Percentiles rank a stretch among this genome's conserved stretches.
Evolutionary conservation across 306 rosid genomes (phyloP).

Genomic region (Lathyrus sativus): DNA sequence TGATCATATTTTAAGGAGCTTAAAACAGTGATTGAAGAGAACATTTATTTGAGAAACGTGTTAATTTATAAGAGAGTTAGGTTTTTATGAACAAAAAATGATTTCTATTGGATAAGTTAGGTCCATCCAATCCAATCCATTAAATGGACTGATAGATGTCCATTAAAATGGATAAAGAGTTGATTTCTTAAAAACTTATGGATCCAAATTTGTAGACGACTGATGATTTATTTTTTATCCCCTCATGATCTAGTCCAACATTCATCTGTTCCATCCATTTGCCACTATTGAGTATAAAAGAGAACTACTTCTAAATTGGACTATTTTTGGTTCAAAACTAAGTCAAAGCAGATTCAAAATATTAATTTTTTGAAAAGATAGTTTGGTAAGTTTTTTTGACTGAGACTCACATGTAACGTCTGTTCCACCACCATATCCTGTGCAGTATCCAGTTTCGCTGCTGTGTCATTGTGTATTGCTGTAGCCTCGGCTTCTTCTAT

Average conservation of each 20-base stretch:
- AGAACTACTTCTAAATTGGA: neutral
- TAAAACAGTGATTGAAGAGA: slow-evolving; percentile 2
- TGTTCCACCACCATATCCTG: neutral
- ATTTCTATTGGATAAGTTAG: neutral
- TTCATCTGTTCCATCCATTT: neutral
- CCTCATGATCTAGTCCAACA: neutral
- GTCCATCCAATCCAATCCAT: slow-evolving; percentile 13
- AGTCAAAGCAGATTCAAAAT: neutral
- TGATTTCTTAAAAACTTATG: neutral
- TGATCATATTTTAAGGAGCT: neutral
- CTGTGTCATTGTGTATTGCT: neutral
- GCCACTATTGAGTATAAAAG: neutral
- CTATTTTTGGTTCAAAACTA: slow-evolving; percentile 6
- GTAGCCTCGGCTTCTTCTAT: neutral
- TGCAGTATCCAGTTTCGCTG: neutral
- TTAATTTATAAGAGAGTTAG: neutral
- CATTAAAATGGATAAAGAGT: neutral
- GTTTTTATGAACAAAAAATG: neutral
- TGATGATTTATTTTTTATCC: slow-evolving; percentile 8
- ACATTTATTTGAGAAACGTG: slow-evolving; percentile 1
- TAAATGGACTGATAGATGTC: slow-evolving; percentile 7
- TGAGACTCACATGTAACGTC: neutral
- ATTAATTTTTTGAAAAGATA: neutral
- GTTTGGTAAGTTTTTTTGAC: neutral
- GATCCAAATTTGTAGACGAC: neutral